phyloP scores from a whole-genome alignment of 2,329 filamentous ascomycete species.

The Talaromyces sp. region DNA sequence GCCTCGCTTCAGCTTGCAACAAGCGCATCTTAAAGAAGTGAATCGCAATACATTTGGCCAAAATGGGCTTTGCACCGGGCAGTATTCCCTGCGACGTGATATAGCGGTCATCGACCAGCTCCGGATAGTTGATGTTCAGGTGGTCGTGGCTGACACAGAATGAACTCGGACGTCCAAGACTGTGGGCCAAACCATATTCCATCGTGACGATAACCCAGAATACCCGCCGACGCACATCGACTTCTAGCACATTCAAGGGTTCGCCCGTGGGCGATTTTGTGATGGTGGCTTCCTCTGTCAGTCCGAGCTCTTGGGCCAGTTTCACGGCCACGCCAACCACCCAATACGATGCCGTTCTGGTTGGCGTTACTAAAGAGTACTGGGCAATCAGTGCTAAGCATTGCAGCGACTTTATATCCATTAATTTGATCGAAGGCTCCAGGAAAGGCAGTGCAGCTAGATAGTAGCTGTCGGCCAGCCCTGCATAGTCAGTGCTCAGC shows the following conservation, averaged over 20 bases:
- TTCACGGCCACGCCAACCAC: conserved; percentile 82
- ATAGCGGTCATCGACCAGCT: conserved; percentile 71
- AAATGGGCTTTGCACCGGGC: conserved; percentile 61
- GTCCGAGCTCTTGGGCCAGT: conserved; percentile 80
- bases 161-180: conserved; percentile 77
- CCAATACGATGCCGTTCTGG: conserved; percentile 87
- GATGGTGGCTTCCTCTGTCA: conserved; percentile 86
- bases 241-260: conserved; percentile 62
- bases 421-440: conserved; percentile 75
- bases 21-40: conserved; percentile 92
- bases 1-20: conserved; percentile 79
- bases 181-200: conserved; percentile 82
- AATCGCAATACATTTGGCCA: conserved; percentile 82
- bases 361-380: conserved; percentile 89
- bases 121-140: conserved; percentile 80
- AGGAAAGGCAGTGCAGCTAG: conserved; percentile 80
- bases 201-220: conserved; percentile 85
- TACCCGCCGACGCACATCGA: conserved; percentile 83
- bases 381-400: conserved; percentile 82
- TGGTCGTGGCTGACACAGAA: conserved; percentile 78
- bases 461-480: conserved; percentile 91
- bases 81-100: conserved; percentile 74
- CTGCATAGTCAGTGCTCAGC: conserved; percentile 81
- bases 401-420: conserved; percentile 84
- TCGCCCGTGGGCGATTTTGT: conserved; percentile 55